Base-by-base conservation (phyloP, 169 alveolate genomes). In the Eimeria brunetti region DNA sequence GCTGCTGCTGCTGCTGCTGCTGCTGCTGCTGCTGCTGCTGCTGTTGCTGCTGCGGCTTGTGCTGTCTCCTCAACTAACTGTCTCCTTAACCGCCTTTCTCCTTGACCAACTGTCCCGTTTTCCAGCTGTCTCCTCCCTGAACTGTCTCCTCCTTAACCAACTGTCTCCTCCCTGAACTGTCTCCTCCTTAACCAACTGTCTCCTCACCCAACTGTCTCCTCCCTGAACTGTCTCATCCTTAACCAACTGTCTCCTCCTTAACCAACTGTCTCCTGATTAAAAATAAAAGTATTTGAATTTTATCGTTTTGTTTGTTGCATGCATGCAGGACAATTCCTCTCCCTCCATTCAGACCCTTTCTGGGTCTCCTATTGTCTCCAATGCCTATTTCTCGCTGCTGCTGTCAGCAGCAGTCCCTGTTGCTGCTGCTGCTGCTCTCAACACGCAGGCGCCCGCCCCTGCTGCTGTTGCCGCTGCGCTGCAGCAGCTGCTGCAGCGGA, bases 401-500 rank as follows among this genome's bases (percentile, higher is more conserved):
- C 89, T 81, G 4, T 44, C 89, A 22, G 89, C 71, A 22, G 71
- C 89, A 30, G 71, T 58, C 30, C 85, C 85, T 22, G 58, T 58
- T 41, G 85, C 89, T 49, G 71, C 89, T 49, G 71, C 58, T 30
- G 89, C 89, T 49, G 89, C 89, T 27, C 36, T 81, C 73, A 49
- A 27, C 53, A n/a, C 89, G n/a, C 64, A 49, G 73, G 46, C 71
- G 8, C 67, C 33, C 3, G 36, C 49, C 16, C 56, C 89, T n/a
- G n/a, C 71, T 49, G 73, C 51, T 24, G 89, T 64, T 33, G 38
- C 51, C 51, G 44, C 89, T 49, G 44, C 89, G 51, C 49, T 81
- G 89, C 67, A 81, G 71, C 89, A 49, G 89, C 73, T 81, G 89
- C 89, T 81, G 73, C 89, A 18, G 89, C 41, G 49, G 9, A 18